Base-by-base conservation (phyloP, 495 filamentous ascomycete genomes). In the Aspergillus nanangensis region DNA sequence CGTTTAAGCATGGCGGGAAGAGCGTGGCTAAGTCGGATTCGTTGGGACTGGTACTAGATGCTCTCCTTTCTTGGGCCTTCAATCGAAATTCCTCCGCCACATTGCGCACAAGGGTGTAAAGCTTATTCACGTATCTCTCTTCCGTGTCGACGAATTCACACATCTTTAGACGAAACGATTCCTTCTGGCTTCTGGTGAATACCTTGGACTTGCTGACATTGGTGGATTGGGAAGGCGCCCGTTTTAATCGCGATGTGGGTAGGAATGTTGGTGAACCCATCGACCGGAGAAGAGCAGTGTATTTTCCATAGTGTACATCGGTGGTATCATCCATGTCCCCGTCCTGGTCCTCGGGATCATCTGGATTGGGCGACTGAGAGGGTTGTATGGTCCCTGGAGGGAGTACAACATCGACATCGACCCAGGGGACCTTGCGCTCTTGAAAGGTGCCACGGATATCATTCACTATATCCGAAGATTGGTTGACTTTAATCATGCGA, bases 141-240 rank as follows among this genome's bases (percentile, higher is more conserved):
- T 99, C 93, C 0, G 93, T 99, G 55, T 95, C 88, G 20, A 95
- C 78, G 45, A 97, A 59, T 61, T 99, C 93, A 51, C 82, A 86
- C 81, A 99, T 85, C 57, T 95, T 90, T 50, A 88, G 81, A 41
- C 90, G 82, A 45, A 97, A 63, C 32, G 83, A 82, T 43, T 90
- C 78, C 57, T 94, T 91, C 56, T 96, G 88, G 35, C 83, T 81
- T 56, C 83, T 83, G 5, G 83, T 77, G 51, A 96, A 88, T 0
- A 82, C 74, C 50, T 79, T 83, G 41, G 76, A 84, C 47, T 81
- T 75, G 60, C 84, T 88, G 22, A 90, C 66, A 25, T 87, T 81
- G 35, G 83, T 92, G 13, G 90, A 83, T 58, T 83, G 87, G 17
- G 91, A 96, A 17, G 92, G 89, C 11, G 90, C 88, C 43, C 92